Percentiles rank a stretch among this genome's conserved stretches.
Conservation (phyloP, 192 early-diverging fungal genomes). For the Backusella liffmaniae region DNA sequence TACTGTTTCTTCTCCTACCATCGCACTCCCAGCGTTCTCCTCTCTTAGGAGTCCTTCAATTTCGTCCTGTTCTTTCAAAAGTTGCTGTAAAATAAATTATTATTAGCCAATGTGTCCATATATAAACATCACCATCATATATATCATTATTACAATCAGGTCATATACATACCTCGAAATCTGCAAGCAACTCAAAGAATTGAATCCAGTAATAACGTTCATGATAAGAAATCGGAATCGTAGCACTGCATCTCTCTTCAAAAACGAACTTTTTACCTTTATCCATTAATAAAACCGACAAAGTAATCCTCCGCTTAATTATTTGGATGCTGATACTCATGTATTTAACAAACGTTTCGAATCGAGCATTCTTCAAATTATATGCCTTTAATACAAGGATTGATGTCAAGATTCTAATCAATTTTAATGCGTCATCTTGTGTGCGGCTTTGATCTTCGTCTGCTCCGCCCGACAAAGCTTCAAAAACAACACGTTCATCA, state of each 20-base stretch:
- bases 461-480: constrained; percentile 1
- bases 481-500: constrained; percentile 11
- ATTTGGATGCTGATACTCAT: constrained; percentile 2
- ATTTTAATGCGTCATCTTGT: constrained; percentile 3
- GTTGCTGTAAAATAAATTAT: constrained; percentile 5
- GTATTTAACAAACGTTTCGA: constrained; percentile 1
- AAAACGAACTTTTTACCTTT: constrained; percentile 2
- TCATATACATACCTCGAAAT: constrained; percentile 2
- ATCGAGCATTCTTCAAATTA: background rate
- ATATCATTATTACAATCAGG: too few species aligned
- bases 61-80: background rate
- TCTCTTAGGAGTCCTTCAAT: background rate
- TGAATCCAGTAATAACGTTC: constrained; percentile 2
- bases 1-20: constrained; percentile 4
- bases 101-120: constrained; percentile 3
- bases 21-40: background rate
- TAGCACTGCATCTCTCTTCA: constrained; percentile 1
- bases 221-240: constrained; percentile 1
- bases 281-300: constrained; percentile 8
- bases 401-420: constrained; percentile 4
- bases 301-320: constrained; percentile 2
- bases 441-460: background rate
- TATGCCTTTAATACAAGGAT: constrained; percentile 2
- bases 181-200: constrained; percentile 6
- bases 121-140: constrained; percentile 4